Percentiles rank a stretch among this genome's conserved stretches.
phyloP scores from a whole-genome alignment of 2,329 filamentous ascomycete genomes.

The Beauveria sp. region DNA sequence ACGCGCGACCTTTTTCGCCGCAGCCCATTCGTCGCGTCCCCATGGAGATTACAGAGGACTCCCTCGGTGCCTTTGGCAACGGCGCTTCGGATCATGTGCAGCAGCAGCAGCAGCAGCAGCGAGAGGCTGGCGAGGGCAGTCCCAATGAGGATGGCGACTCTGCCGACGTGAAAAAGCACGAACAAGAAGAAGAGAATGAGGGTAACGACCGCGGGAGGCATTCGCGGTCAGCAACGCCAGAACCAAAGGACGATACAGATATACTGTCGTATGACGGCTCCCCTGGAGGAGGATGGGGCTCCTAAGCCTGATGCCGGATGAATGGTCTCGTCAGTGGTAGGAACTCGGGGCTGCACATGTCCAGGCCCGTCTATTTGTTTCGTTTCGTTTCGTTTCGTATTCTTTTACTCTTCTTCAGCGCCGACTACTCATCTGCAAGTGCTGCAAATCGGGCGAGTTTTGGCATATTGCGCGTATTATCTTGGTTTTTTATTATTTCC shows the following conservation, averaged over 20 bases:
- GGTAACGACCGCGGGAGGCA: conserved; percentile 12
- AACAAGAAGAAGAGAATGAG: conserved; percentile 14
- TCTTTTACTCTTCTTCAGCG: not conserved
- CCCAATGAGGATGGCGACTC: conserved; percentile 14
- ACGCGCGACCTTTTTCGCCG: conserved; percentile 53
- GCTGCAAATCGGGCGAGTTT: not conserved
- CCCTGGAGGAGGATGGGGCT: conserved; percentile 15
- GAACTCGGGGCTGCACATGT: not conserved
- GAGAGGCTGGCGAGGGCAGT: conserved; percentile 11
- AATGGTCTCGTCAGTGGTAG: not conserved
- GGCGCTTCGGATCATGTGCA: not conserved
- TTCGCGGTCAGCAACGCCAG: conserved; percentile 5
- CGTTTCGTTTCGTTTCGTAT: not conserved
- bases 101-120: not conserved
- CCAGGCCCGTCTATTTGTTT: not conserved
- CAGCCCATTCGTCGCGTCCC: conserved; percentile 38
- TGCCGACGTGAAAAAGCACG: conserved; percentile 12
- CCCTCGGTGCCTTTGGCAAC: conserved; percentile 21
- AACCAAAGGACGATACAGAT: not conserved
- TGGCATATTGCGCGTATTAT: not conserved
- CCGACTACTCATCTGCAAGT: not conserved
- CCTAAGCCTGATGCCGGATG: conserved; percentile 1
- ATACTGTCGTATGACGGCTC: conserved; percentile 12
- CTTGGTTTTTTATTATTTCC: not conserved
- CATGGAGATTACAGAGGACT: conserved; percentile 34